Evolutionary conservation across 805 yeast species (phyloP).

Genomic region (Torulaspora franciscae): DNA sequence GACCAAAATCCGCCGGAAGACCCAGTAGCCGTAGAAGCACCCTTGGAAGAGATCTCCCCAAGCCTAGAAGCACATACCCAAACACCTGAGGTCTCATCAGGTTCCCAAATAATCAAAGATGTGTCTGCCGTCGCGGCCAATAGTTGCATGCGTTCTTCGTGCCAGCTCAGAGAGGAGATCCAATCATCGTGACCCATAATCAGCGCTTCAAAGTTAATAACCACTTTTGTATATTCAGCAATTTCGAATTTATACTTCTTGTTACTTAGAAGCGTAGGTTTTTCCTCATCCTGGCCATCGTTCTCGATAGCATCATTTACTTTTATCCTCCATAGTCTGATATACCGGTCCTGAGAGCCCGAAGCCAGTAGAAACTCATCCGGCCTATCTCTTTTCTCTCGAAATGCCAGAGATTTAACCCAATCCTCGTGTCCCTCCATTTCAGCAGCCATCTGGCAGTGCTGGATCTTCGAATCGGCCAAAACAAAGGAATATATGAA

Average conservation of each 20-base stretch:
- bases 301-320: constrained; percentile 45
- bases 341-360: constrained; percentile 90
- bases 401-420: constrained; percentile 72
- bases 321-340: constrained; percentile 79
- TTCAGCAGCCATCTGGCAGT: constrained; percentile 43
- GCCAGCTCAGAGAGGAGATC: constrained; percentile 86
- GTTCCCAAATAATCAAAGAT: constrained; percentile 89
- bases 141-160: constrained; percentile 49
- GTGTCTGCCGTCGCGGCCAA: constrained; percentile 91
- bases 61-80: constrained; percentile 80
- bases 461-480: constrained; percentile 11
- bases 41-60: constrained; percentile 92
- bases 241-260: constrained; percentile 61
- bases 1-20: constrained; percentile 74
- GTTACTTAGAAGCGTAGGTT: constrained; percentile 56
- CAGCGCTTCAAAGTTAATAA: constrained; percentile 82
- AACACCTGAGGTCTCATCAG: constrained; percentile 78
- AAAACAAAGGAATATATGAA: constrained; percentile 48
- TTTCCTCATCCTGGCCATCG: constrained; percentile 42
- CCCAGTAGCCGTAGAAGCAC: constrained; percentile 98
- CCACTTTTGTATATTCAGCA: constrained; percentile 38
- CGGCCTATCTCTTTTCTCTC: constrained; percentile 38
- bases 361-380: constrained; percentile 68
- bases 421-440: constrained; percentile 95
- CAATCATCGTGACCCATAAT: constrained; percentile 98